These are phyloP conservation scores for Rhynchosporium graminicola DNA, from an alignment of 2,329 filamentous ascomycete genomes.

Conservation along the genomic window DNA sequence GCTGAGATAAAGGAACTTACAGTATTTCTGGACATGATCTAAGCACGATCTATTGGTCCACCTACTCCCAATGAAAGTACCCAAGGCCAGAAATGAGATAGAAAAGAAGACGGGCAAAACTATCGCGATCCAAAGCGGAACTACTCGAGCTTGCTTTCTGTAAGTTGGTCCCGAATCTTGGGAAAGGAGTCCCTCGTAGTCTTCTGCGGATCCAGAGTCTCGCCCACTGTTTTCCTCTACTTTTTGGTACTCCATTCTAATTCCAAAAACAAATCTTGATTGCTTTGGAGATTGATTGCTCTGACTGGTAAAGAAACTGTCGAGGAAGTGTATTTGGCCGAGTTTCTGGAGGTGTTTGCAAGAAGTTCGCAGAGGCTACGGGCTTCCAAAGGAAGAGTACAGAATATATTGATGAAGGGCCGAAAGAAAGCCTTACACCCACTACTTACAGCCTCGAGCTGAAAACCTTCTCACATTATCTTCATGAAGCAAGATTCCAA, in stretches of 20 bases:
- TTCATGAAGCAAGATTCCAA: constrained; percentile 5
- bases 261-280: not conserved
- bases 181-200: constrained; percentile 27
- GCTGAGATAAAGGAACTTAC: constrained; percentile 19
- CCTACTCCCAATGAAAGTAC: constrained; percentile 31
- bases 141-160: constrained; percentile 11
- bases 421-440: not conserved
- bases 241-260: constrained; percentile 24
- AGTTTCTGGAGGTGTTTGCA: not conserved
- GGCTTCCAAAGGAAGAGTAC: not conserved
- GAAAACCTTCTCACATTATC: not conserved
- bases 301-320: not conserved
- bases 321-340: not conserved
- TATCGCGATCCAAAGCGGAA: constrained; percentile 19
- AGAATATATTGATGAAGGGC: not conserved
- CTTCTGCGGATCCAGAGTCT: constrained; percentile 24
- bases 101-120: constrained; percentile 23
- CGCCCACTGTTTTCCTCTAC: constrained; percentile 27
- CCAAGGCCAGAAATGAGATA: constrained; percentile 23
- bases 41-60: constrained; percentile 26
- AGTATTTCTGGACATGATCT: constrained; percentile 33
- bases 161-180: constrained; percentile 19
- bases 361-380: not conserved
- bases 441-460: constrained; percentile 11
- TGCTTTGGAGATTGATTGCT: not conserved